Base-by-base conservation (phyloP, 1,139 yeast genomes). In the Geotrichum cucujoidarum region DNA sequence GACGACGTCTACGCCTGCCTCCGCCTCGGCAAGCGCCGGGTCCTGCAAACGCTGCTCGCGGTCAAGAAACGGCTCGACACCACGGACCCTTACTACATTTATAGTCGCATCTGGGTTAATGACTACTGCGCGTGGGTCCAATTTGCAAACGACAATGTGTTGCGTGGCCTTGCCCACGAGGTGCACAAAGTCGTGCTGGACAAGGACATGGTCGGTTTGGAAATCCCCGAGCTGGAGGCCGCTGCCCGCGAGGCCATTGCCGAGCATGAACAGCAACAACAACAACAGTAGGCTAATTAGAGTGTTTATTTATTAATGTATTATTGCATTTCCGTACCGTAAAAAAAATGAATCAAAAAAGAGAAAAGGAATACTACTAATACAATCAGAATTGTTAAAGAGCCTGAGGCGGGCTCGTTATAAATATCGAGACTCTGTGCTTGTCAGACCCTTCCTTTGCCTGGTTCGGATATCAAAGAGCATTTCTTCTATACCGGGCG, bases 71-170 rank as follows among this genome's bases (percentile, higher is more conserved):
- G 84, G n/a, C 89, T 89, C 64, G 75, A 96, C 50, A 82, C 70
- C 57, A 22, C 43, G 4, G 92, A 86, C 60, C 76, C 84, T n/a
- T 89, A 89, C 63, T 85, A 85, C 60, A 90, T 88, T 8, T 92
- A 92, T 64, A 86, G 86, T 59, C 81, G 80, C 59, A 76, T 90
- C 1, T 75, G 89, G 73, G 60, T 90, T 11, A 92, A 86, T 59
- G 97, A 92, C 63, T 71, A 89, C 56, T 74, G 88, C 48, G 72
- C 84, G 3, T 92, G 95, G 95, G 63, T 86, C 18, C 78, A 89
- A 43, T 71, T 77, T 52, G 64, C 76, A 14, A 67, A 70, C 31
- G 78, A 76, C 31, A 66, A 64, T 29, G 74, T 73, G 7, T 57
- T 90, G 11, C 69, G 86, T 48, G 72, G 77, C 31, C 66, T 90